phyloP scores from a whole-genome alignment of 257 asterid species.

The Henckelia pumila region DNA sequence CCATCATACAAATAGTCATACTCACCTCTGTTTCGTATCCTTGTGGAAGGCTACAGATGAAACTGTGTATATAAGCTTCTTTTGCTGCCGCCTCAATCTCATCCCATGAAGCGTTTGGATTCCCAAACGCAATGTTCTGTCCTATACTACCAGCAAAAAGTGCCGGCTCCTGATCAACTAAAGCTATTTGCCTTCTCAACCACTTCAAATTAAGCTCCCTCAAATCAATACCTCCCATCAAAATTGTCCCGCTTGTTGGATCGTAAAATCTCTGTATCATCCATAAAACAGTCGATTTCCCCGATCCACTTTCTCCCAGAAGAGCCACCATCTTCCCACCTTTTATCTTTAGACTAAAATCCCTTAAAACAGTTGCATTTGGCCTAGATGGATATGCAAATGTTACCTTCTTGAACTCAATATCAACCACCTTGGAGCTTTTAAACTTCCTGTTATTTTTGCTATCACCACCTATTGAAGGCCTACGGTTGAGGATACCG shows the following conservation, averaged over 20 bases:
- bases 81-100: slow-evolving; percentile 81
- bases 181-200: slow-evolving; percentile 66
- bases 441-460: slow-evolving; percentile 44
- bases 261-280: slow-evolving; percentile 77
- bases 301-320: slow-evolving; percentile 85
- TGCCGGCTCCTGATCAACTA: slow-evolving; percentile 84
- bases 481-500: slow-evolving; percentile 48
- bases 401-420: slow-evolving; percentile 63
- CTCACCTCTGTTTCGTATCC: slow-evolving; percentile 84
- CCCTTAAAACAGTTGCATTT: slow-evolving; percentile 42
- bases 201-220: slow-evolving; percentile 63
- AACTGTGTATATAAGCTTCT: slow-evolving; percentile 73
- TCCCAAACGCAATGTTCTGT: slow-evolving; percentile 70
- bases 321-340: slow-evolving; percentile 69
- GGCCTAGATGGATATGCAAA: slow-evolving; percentile 72
- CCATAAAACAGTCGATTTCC: slow-evolving; percentile 79
- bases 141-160: slow-evolving; percentile 74
- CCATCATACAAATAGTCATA: no score
- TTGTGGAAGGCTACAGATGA: slow-evolving; percentile 73
- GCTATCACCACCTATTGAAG: slow-evolving; percentile 36
- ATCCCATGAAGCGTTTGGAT: slow-evolving; percentile 61
- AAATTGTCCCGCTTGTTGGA: slow-evolving; percentile 56
- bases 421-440: slow-evolving; percentile 42
- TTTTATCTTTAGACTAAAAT: slow-evolving; percentile 52
- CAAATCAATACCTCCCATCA: slow-evolving; percentile 60